Conservation (phyloP, 2,329 filamentous ascomycete genomes). For the Neoarthrinium moseri region DNA sequence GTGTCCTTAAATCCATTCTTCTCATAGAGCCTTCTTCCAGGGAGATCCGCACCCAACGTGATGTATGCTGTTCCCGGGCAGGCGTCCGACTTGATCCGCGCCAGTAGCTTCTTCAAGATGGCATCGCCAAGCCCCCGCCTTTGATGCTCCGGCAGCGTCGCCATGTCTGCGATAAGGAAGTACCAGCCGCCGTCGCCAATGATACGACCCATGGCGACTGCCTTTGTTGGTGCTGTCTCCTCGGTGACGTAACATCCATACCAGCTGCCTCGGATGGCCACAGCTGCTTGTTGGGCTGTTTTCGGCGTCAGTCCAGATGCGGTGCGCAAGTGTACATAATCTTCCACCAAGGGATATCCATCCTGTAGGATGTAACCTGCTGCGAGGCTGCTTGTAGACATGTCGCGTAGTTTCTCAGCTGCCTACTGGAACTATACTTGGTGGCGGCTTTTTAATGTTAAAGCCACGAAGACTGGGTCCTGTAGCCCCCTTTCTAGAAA, state of each 20-base stretch:
- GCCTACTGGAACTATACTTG: no score
- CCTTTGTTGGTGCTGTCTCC: conserved; percentile 13
- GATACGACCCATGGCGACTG: conserved; percentile 49
- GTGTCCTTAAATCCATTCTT: conserved; percentile 45
- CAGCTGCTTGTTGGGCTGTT: conserved; percentile 33
- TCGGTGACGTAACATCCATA: conserved; percentile 39
- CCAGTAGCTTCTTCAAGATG: conserved; percentile 41
- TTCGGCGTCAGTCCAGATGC: conserved; percentile 34
- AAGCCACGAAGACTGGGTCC: no score
- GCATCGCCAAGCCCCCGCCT: conserved; percentile 44
- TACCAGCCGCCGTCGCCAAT: conserved; percentile 52
- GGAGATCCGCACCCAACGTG: conserved; percentile 42
- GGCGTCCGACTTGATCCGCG: conserved; percentile 36
- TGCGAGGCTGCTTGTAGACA: conserved; percentile 20
- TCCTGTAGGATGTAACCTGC: conserved; percentile 32
- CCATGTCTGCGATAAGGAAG: conserved; percentile 49
- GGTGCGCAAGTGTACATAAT: conserved; percentile 36
- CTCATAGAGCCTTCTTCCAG: conserved; percentile 42
- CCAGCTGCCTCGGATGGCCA: conserved; percentile 36
- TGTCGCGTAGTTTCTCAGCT: no score
- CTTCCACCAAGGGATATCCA: conserved; percentile 31
- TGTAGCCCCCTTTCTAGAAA: no score
- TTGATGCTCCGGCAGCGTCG: conserved; percentile 47
- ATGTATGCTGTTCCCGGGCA: conserved; percentile 39
- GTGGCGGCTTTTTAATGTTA: no score